Conservation (phyloP, 2,329 filamentous ascomycete species). For the Alternaria postmessia region DNA sequence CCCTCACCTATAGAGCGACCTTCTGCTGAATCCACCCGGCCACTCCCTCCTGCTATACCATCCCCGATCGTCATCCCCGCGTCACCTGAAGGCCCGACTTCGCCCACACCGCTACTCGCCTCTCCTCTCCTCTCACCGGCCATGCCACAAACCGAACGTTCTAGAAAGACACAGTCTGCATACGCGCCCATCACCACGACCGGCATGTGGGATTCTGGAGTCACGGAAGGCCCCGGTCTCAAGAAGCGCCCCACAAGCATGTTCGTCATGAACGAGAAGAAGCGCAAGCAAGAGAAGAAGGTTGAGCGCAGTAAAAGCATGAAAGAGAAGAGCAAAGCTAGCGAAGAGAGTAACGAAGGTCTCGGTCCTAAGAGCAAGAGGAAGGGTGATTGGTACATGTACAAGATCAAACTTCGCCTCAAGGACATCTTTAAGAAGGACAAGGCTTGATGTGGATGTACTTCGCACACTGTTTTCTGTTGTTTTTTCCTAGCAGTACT, state of each 20-base stretch:
- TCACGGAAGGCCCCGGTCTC: slow-evolving; percentile 36
- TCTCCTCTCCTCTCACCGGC: slow-evolving; percentile 27
- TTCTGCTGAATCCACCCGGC: slow-evolving; percentile 7
- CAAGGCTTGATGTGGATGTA: slow-evolving; percentile 6
- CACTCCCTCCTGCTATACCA: slow-evolving; percentile 13
- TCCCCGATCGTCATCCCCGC: slow-evolving; percentile 25
- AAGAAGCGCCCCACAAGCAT: slow-evolving; percentile 45
- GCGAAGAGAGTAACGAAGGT: slow-evolving; percentile 18
- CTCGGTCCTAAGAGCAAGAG: slow-evolving; percentile 16
- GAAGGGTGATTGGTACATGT: slow-evolving; percentile 24
- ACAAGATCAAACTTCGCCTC: slow-evolving; percentile 24
- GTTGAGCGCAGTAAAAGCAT: slow-evolving; percentile 37
- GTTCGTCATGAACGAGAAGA: slow-evolving; percentile 45
- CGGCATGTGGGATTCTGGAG: slow-evolving; percentile 48
- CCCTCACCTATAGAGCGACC: slow-evolving; percentile 25
- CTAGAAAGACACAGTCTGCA: slow-evolving; percentile 40
- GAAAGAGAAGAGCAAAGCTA: slow-evolving; percentile 31
- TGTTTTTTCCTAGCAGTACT: not conserved
- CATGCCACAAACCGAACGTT: slow-evolving; percentile 24
- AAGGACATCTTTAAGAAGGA: slow-evolving; percentile 21
- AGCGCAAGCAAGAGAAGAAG: slow-evolving; percentile 40
- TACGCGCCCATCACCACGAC: slow-evolving; percentile 46
- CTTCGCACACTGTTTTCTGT: not conserved
- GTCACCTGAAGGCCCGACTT: slow-evolving; percentile 15
- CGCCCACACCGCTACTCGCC: slow-evolving; percentile 15